Evolutionary conservation across 345 rosid genomes (phyloP).

Genomic region (Citrus inodora): DNA sequence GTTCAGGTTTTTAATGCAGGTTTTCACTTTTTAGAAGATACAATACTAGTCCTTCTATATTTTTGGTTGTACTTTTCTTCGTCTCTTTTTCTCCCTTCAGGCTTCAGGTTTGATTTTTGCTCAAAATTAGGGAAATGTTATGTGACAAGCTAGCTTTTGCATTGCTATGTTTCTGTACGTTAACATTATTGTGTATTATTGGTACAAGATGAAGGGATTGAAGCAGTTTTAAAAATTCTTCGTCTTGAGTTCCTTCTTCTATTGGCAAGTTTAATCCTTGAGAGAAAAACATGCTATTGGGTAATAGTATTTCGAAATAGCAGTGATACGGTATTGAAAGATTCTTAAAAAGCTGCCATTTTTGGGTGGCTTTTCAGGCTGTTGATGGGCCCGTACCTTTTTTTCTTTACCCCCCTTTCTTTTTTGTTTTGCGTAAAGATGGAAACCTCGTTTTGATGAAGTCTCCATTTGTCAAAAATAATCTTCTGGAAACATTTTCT

Average conservation of each 20-base stretch:
- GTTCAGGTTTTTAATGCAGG: not conserved
- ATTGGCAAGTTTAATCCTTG: not conserved
- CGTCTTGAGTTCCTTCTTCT: not conserved
- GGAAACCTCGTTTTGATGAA: not conserved
- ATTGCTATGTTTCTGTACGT: constrained; percentile 6
- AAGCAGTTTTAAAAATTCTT: not conserved
- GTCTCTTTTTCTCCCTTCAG: not conserved
- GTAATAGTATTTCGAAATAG: not conserved
- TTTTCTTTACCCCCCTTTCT: too few species aligned
- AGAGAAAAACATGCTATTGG: not conserved
- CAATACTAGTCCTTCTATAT: not conserved
- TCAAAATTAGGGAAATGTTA: not conserved
- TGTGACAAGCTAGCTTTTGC: not conserved
- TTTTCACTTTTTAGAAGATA: not conserved
- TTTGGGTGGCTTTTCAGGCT: not conserved
- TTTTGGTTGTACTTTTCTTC: not conserved
- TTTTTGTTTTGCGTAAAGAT: not conserved
- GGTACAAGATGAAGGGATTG: constrained; percentile 16
- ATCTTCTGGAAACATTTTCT: not conserved
- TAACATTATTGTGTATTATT: constrained; percentile 4
- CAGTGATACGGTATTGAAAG: not conserved
- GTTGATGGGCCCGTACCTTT: not conserved
- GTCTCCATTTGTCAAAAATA: not conserved
- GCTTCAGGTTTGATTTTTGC: constrained; percentile 10
- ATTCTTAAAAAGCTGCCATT: not conserved